A percentile compares a stretch with the other conserved stretches of the same genome.
Conservation (phyloP, 108 stramenopile genomes). For the Aurantiochytrium sp. region DNA sequence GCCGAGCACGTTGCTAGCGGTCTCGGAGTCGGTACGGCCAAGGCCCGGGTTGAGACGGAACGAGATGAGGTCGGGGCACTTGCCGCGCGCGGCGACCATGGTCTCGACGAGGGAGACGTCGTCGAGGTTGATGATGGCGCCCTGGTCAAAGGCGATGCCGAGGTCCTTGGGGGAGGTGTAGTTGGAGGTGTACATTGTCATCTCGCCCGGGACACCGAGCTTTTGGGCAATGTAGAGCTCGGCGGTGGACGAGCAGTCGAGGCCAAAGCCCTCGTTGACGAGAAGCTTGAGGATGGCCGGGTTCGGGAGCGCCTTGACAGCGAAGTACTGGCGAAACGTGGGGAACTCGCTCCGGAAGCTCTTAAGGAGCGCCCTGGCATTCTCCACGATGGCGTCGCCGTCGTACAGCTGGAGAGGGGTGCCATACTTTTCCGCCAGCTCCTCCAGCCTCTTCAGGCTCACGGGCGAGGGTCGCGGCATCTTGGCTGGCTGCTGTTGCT, state of each 20-base stretch:
- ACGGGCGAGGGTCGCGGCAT: slow-evolving; percentile 17
- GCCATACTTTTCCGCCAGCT: slow-evolving; percentile 12
- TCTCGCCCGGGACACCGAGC: slow-evolving; percentile 18
- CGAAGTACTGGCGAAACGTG: slow-evolving; percentile 27
- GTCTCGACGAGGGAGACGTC: slow-evolving; percentile 29
- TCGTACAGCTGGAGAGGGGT: slow-evolving; percentile 34
- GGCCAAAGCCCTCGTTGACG: not conserved
- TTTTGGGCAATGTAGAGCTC: slow-evolving; percentile 31
- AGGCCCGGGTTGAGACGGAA: slow-evolving; percentile 37
- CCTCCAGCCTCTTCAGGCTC: not conserved
- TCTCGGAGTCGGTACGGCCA: slow-evolving; percentile 29
- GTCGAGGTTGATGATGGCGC: slow-evolving; percentile 36
- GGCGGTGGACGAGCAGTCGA: slow-evolving; percentile 31
- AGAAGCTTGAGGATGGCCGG: slow-evolving; percentile 36
- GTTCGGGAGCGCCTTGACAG: slow-evolving; percentile 39
- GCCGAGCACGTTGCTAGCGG: slow-evolving; percentile 34
- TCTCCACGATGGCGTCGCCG: not conserved
- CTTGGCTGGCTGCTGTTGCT: not conserved
- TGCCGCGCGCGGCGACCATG: not conserved
- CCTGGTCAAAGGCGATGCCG: not conserved
- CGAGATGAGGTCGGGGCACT: slow-evolving; percentile 33
- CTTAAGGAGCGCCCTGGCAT: not conserved
- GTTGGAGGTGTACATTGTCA: slow-evolving; percentile 37
- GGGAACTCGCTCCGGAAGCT: not conserved
- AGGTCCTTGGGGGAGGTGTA: slow-evolving; percentile 35